These are phyloP conservation scores for Phytophthora idaei DNA, from an alignment of 352 stramenopile genomes.

Conservation along the genomic window DNA sequence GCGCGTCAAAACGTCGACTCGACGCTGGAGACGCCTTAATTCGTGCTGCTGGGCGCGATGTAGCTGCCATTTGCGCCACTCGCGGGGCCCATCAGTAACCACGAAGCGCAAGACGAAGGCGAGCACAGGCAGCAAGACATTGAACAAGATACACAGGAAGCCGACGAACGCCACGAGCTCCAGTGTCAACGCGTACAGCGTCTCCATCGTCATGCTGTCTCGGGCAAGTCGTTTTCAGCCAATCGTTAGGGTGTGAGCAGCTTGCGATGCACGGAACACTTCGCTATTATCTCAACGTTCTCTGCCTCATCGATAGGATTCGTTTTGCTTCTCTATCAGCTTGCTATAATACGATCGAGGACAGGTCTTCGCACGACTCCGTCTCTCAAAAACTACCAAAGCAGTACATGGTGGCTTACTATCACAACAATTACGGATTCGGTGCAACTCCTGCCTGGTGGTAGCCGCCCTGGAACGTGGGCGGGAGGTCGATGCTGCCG, in stretches of 20 bases:
- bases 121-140: conserved; percentile 43
- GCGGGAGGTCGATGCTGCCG: conserved; percentile 81
- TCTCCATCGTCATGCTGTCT: conserved; percentile 5
- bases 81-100: conserved; percentile 35
- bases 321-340: conserved; percentile 43
- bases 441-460: conserved; percentile 54
- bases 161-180: conserved; percentile 57
- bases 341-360: conserved; percentile 48
- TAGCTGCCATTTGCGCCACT: conserved; percentile 46
- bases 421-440: conserved; percentile 34
- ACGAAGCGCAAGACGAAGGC: conserved; percentile 37
- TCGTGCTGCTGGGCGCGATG: conserved; percentile 48
- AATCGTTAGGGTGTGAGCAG: conserved; percentile 22
- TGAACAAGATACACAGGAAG: conserved; percentile 48
- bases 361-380: conserved; percentile 35
- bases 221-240: conserved; percentile 24
- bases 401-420: conserved; percentile 25
- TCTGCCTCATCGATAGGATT: conserved; percentile 39
- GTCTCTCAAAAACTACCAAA: conserved; percentile 43
- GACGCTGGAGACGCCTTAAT: conserved; percentile 39
- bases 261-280: conserved; percentile 29
- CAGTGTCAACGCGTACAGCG: conserved; percentile 24
- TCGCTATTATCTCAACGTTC: conserved; percentile 35
- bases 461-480: conserved; percentile 86
- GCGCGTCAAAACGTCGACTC: conserved; percentile 33